Evolutionary conservation across 2,329 filamentous ascomycete genomes (phyloP).

Genomic region (Colletotrichum sp.): DNA sequence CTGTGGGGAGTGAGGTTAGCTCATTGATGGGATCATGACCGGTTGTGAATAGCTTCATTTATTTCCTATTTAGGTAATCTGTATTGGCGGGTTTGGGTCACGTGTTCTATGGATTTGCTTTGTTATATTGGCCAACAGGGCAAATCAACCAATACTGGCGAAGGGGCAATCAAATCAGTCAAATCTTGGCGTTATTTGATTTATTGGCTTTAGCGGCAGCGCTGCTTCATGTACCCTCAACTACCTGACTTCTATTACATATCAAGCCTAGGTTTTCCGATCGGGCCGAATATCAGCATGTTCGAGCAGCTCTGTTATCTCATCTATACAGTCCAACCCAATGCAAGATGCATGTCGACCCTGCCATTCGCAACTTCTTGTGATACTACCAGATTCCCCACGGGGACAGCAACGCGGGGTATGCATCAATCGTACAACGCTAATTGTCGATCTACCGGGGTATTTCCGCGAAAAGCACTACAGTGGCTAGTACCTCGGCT

Average conservation of each 20-base stretch:
- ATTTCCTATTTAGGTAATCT: too few species aligned
- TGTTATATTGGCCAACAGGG: too few species aligned
- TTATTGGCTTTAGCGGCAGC: too few species aligned
- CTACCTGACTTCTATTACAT: neutral
- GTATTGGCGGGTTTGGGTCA: too few species aligned
- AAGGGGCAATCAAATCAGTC: too few species aligned
- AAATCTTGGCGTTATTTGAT: too few species aligned
- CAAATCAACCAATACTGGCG: too few species aligned
- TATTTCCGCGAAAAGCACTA: neutral
- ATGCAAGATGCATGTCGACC: neutral
- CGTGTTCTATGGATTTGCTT: too few species aligned
- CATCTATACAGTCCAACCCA: neutral
- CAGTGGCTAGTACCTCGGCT: neutral
- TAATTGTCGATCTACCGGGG: neutral
- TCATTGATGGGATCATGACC: too few species aligned
- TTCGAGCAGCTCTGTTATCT: fast-evolving
- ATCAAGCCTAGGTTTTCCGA: neutral
- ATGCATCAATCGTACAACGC: neutral
- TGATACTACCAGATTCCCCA: neutral
- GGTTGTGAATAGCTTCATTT: too few species aligned
- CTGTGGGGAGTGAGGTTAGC: too few species aligned
- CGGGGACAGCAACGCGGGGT: neutral
- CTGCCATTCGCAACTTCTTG: neutral
- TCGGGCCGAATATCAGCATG: neutral
- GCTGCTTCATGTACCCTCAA: neutral